Evolutionary conservation across 306 rosid species (phyloP).

Genomic region (Clitoria ternatea): DNA sequence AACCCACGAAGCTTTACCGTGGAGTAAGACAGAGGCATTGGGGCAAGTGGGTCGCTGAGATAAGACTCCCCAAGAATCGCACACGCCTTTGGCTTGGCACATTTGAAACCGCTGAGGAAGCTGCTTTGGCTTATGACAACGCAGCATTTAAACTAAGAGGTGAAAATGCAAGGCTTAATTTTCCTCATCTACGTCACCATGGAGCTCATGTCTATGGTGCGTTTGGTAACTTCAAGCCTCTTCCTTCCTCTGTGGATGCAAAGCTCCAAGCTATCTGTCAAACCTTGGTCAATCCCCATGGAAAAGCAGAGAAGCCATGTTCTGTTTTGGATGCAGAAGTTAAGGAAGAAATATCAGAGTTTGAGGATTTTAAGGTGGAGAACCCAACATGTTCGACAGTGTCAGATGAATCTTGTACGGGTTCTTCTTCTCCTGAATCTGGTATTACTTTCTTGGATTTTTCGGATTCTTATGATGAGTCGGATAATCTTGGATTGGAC

Average conservation of each 20-base stretch:
- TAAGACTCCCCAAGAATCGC: conserved; percentile 74
- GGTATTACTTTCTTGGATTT: conserved; percentile 46
- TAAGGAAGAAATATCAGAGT: conserved; percentile 1
- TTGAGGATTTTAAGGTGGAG: conserved; percentile 30
- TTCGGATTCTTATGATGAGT: conserved; percentile 36
- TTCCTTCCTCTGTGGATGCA: conserved; percentile 66
- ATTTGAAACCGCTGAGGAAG: conserved; percentile 72
- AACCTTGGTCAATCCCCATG: conserved; percentile 39
- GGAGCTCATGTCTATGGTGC: conserved; percentile 42
- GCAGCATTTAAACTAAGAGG: conserved; percentile 80
- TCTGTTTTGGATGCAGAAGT: conserved; percentile 30
- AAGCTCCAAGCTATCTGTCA: conserved; percentile 70
- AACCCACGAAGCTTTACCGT: conserved; percentile 55
- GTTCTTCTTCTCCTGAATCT: conserved; percentile 61
- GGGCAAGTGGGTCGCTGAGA: conserved; percentile 95
- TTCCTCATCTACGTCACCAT: conserved; percentile 57
- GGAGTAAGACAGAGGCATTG: conserved; percentile 87
- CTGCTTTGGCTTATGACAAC: conserved; percentile 70
- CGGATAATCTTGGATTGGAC: conserved; percentile 40
- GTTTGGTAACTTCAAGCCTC: conserved; percentile 52
- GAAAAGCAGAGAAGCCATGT: conserved; percentile 31
- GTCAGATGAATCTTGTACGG: conserved; percentile 37
- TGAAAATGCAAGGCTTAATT: conserved; percentile 63
- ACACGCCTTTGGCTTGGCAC: conserved; percentile 91
- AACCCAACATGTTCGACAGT: conserved; percentile 28